Percentiles rank a stretch among this genome's conserved stretches.
Evolutionary conservation across 2,329 filamentous ascomycete species (phyloP).

Genomic region (Colletotrichum nymphaeae): DNA sequence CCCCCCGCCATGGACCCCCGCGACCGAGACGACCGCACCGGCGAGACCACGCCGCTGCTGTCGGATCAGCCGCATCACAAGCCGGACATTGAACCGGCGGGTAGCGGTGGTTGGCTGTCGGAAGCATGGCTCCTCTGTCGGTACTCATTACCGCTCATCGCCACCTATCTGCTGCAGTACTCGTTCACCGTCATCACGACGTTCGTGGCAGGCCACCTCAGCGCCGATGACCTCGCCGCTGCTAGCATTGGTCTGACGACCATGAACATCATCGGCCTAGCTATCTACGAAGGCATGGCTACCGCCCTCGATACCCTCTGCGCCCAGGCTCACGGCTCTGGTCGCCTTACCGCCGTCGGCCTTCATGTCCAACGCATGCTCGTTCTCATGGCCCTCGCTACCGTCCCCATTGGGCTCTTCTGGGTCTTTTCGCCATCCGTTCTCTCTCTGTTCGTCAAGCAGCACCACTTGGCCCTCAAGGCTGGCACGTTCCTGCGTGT

Average conservation of each 20-base stretch:
- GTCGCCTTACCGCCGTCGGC: conserved; percentile 58
- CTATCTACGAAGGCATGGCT: conserved; percentile 62
- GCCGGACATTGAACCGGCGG: conserved; percentile 18
- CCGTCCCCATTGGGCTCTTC: conserved; percentile 58
- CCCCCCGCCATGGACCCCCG: conserved; percentile 22
- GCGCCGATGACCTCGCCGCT: conserved; percentile 63
- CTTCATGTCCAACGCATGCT: conserved; percentile 65
- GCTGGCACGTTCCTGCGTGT: conserved; percentile 61
- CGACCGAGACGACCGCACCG: conserved; percentile 18
- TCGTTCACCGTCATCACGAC: conserved; percentile 63
- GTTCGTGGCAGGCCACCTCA: conserved; percentile 63
- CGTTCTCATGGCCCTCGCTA: conserved; percentile 57
- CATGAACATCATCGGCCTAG: conserved; percentile 64
- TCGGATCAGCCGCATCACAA: conserved; percentile 28
- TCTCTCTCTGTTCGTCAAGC: conserved; percentile 56
- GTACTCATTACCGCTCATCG: conserved; percentile 60
- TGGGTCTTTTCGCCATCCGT: conserved; percentile 62
- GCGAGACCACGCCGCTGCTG: conserved; percentile 29
- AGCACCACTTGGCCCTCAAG: conserved; percentile 57
- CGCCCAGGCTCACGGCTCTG: conserved; percentile 62
- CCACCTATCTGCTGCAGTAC: conserved; percentile 64
- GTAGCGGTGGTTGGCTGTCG: conserved; percentile 13
- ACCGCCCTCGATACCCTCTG: conserved; percentile 63
- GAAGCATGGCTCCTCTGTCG: conserved; percentile 32
- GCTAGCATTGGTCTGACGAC: conserved; percentile 64